These are phyloP conservation scores for Nemania sp. DNA, from an alignment of 2,329 filamentous ascomycete genomes.

Conservation along the genomic window DNA sequence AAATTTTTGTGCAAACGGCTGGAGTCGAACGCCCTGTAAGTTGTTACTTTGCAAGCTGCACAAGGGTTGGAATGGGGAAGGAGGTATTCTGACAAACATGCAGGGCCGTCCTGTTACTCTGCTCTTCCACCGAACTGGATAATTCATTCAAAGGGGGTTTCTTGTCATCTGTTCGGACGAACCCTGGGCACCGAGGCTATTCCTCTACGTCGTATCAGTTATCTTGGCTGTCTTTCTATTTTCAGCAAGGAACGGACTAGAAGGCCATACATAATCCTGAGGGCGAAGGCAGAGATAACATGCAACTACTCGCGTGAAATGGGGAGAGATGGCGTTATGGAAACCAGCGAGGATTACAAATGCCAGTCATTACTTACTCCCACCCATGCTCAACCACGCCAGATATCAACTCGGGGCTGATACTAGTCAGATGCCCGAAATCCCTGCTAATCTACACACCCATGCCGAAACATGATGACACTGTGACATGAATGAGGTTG, in stretches of 20 bases:
- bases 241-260: neutral
- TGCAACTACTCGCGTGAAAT: neutral
- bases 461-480: no score
- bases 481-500: no score
- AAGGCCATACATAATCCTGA: neutral
- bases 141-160: neutral
- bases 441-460: no score
- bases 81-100: neutral
- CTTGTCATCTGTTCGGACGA: neutral
- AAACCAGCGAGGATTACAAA: neutral
- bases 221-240: neutral
- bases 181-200: no score
- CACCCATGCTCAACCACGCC: no score
- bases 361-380: neutral
- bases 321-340: conserved; percentile 14
- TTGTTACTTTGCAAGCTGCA: no score
- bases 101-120: neutral
- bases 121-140: neutral
- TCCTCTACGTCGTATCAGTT: neutral
- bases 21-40: no score
- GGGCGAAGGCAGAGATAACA: neutral
- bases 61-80: no score
- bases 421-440: no score
- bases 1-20: no score
- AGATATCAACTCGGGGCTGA: no score